Evolutionary conservation across 176 grass and related monocot species (phyloP).

Genomic region (Carex cristatella): DNA sequence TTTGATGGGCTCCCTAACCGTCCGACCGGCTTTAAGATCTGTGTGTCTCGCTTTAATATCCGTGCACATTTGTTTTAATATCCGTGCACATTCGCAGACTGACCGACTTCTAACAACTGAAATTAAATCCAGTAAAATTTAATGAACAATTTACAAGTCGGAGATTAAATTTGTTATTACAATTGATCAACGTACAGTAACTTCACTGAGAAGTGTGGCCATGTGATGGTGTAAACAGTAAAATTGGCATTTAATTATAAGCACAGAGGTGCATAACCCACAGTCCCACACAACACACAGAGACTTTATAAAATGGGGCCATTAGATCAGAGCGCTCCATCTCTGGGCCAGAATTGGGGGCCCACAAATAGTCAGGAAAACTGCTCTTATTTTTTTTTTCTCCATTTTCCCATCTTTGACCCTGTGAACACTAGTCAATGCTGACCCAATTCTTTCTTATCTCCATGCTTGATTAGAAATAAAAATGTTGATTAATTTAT

Average conservation of each 20-base stretch:
- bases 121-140: too few relatives aligned
- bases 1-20: too few relatives aligned
- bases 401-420: neutral
- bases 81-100: too few relatives aligned
- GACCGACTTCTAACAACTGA: too few relatives aligned
- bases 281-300: neutral
- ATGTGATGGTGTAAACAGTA: neutral
- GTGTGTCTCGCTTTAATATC: too few relatives aligned
- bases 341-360: neutral
- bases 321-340: neutral
- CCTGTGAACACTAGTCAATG: neutral
- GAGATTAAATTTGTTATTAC: too few relatives aligned
- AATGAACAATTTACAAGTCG: too few relatives aligned
- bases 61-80: too few relatives aligned
- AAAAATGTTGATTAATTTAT: neutral
- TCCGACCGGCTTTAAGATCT: too few relatives aligned
- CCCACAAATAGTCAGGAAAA: neutral
- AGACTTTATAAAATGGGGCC: neutral
- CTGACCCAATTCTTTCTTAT: neutral
- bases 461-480: neutral
- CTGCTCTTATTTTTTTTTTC: neutral
- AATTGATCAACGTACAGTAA: too few relatives aligned
- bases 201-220: too few relatives aligned
- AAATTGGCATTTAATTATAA: neutral
- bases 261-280: neutral